A percentile compares a stretch with the other conserved stretches of the same genome.
These are phyloP conservation scores for Candida silvicultrix DNA, from an alignment of 805 yeast genomes.

Conservation along the genomic window DNA sequence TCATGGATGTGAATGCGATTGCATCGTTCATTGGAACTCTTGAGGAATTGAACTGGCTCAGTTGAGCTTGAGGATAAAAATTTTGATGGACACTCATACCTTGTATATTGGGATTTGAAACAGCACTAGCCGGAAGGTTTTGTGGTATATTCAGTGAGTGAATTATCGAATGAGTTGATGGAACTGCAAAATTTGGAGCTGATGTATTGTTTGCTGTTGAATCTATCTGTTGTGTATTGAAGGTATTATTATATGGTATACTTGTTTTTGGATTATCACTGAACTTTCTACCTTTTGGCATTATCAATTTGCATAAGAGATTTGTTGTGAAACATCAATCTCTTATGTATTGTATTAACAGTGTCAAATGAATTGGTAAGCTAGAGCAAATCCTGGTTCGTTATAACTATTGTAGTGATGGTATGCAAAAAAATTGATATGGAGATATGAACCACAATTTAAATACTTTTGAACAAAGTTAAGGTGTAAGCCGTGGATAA, in stretches of 20 bases:
- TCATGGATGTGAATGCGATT: constrained; percentile 1
- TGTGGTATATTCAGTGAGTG: not conserved
- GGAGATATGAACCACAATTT: not conserved
- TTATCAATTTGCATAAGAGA: not conserved
- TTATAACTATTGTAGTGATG: too few relatives aligned
- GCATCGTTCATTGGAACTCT: constrained; percentile 1
- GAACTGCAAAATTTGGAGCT: not conserved
- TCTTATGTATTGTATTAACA: too few relatives aligned
- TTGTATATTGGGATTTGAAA: not conserved
- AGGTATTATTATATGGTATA: not conserved
- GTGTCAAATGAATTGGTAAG: too few relatives aligned
- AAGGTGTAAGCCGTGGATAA: too few relatives aligned
- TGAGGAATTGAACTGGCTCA: not conserved
- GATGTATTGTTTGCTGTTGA: not conserved
- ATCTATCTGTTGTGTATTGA: not conserved
- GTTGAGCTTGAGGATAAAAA: not conserved
- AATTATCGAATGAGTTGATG: not conserved
- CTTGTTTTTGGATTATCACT: not conserved
- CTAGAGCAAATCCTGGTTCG: too few relatives aligned
- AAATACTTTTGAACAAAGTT: not conserved
- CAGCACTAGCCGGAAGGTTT: not conserved
- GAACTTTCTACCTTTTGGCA: not conserved
- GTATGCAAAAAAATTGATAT: too few relatives aligned
- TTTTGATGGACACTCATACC: not conserved
- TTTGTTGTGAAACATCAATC: not conserved